Evolutionary conservation across 768 basidiomycete species (phyloP).

Genomic region (Gloeophyllum trabeum): DNA sequence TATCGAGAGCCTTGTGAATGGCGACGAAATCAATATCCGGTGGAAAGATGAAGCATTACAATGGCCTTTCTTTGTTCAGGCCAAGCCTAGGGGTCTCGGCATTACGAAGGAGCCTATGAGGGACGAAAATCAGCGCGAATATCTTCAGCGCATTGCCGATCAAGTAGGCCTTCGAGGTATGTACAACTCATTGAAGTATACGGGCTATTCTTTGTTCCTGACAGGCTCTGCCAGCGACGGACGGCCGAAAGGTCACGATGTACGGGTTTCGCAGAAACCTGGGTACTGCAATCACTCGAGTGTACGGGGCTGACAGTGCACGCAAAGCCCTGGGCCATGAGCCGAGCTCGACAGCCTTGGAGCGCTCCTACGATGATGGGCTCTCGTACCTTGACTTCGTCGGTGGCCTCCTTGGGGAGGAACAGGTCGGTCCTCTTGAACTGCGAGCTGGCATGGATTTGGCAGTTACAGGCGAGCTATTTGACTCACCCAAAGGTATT

Average conservation of each 20-base stretch:
- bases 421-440: not conserved
- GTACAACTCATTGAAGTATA: not conserved
- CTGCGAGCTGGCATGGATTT: not conserved
- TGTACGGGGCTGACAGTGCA: not conserved
- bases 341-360: too few species aligned
- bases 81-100: not conserved
- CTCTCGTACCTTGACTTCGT: too few species aligned
- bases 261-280: not conserved
- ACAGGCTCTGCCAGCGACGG: too few species aligned
- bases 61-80: not conserved
- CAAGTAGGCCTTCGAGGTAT: not conserved
- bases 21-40: not conserved
- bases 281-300: not conserved
- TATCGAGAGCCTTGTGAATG: not conserved
- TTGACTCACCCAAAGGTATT: not conserved
- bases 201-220: not conserved
- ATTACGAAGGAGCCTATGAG: not conserved
- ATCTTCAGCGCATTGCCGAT: not conserved
- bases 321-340: not conserved
- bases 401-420: not conserved
- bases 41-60: not conserved
- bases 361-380: too few species aligned
- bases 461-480: not conserved
- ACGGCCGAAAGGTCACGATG: not conserved
- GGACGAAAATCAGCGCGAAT: not conserved